Base-by-base conservation (phyloP, 2,329 filamentous ascomycete genomes). In the Paecilomyces variotii region DNA sequence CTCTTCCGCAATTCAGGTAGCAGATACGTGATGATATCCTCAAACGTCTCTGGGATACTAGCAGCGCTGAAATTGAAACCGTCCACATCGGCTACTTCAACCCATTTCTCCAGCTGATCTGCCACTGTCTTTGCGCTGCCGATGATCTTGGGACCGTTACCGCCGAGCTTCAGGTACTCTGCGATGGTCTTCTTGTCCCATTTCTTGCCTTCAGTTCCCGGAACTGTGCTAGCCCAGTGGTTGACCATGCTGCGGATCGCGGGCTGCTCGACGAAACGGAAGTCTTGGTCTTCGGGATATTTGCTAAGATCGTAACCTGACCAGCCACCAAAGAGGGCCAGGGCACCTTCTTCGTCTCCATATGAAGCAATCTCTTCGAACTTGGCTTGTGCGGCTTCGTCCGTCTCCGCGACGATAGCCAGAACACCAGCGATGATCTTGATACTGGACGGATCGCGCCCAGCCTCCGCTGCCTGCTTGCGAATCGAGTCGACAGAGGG, bases 281-380 rank as follows among this genome's bases (percentile, higher is more conserved):
- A 78, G 54, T 80, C 76, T 49, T 78, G 73, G 28, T 79, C 76
- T 51, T 79, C 77, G 0, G 68, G 66, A 56, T 74, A 78, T 0
- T 67, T 68, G 1, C 72, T 73, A 1, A 80, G 66, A 62, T 80
- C 78, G 4, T 75, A 76, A 0, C 78, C 78, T 0, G 74, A 74
- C 78, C 78, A 80, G 0, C 78, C 78, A 2, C 78, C 78, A 58
- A 80, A 79, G 0, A 80, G 64, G 3, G 76, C 72, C 19, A 77
- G 70, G 0, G 76, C 74, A 0, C 78, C 78, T 58, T 80, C 77
- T 0, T 70, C 67, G 57, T 79, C 77, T 1, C 73, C 77, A 53
- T 78, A 79, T n/a, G 68, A 65, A 28, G 75, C 66, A 25, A 77
- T 63, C 30, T 78, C 70, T 9, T 76, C 68, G 30, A 76, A 76